These are phyloP conservation scores for Podaxis pistillaris DNA, from an alignment of 768 basidiomycete species.

Conservation along the genomic window DNA sequence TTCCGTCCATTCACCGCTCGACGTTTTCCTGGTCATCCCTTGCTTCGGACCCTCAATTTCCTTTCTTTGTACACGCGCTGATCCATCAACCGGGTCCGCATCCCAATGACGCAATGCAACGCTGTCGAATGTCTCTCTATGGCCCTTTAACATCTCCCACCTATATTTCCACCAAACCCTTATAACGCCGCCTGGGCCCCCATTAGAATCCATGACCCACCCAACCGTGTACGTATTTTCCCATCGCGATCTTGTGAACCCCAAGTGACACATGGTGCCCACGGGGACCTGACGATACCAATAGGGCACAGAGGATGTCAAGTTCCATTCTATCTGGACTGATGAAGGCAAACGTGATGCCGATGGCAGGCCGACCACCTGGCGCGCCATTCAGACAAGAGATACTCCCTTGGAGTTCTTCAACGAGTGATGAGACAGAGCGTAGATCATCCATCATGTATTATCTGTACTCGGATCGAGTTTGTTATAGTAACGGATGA, in stretches of 20 bases:
- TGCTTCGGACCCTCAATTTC: constrained; percentile 10
- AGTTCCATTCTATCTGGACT: constrained; percentile 71
- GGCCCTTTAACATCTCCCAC: constrained; percentile 4
- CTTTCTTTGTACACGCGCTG: not conserved
- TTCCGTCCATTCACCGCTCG: constrained; percentile 1
- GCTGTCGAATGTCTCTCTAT: not conserved
- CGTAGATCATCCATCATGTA: not conserved
- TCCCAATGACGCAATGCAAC: constrained; percentile 11
- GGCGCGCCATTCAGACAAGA: constrained; percentile 61
- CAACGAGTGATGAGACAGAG: constrained; percentile 47
- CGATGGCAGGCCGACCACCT: constrained; percentile 51
- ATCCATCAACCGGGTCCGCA: constrained; percentile 7
- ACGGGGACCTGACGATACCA: constrained; percentile 8
- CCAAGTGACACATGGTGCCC: not conserved
- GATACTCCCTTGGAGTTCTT: constrained; percentile 67
- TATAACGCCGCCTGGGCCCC: constrained; percentile 8
- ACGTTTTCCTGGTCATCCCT: not conserved
- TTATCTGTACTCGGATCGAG: not conserved
- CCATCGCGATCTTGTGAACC: constrained; percentile 8
- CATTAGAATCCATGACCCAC: constrained; percentile 71
- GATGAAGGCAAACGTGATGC: constrained; percentile 50
- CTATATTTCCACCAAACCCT: constrained; percentile 3
- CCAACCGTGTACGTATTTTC: constrained; percentile 53
- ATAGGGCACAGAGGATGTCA: constrained; percentile 64
- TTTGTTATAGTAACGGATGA: not conserved